A percentile compares a stretch with the other conserved stretches of the same genome.
phyloP scores from a whole-genome alignment of 2,329 filamentous ascomycete species.

The Xenoacremonium recifei region DNA sequence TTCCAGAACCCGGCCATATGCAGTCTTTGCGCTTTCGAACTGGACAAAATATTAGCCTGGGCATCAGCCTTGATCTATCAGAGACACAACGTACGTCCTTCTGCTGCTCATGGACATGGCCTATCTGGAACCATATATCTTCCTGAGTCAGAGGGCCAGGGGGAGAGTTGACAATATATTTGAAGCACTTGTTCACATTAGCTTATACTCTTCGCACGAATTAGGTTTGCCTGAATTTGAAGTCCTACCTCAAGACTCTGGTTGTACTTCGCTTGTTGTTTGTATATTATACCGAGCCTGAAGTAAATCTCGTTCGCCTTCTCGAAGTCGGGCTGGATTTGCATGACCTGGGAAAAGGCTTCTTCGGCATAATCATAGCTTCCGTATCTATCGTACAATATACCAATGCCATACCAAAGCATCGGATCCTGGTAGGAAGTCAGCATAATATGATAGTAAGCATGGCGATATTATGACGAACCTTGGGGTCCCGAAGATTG shows the following conservation, averaged over 20 bases:
- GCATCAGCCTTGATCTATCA: background rate
- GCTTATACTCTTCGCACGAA: background rate
- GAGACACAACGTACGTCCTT: slow-evolving; percentile 74
- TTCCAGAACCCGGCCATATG: slow-evolving; percentile 90
- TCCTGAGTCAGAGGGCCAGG: slow-evolving; percentile 92
- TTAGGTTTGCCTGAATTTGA: too few relatives aligned
- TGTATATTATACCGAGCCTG: slow-evolving; percentile 98
- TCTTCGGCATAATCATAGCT: slow-evolving; percentile 97
- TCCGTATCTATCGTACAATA: slow-evolving; percentile 93
- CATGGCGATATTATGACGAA: slow-evolving; percentile 36
- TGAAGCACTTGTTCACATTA: slow-evolving; percentile 72
- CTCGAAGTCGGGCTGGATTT: slow-evolving; percentile 95
- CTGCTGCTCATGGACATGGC: slow-evolving; percentile 97
- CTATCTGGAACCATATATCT: slow-evolving; percentile 99
- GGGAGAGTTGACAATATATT: slow-evolving; percentile 92
- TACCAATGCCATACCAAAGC: slow-evolving; percentile 98
- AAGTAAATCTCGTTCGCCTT: slow-evolving; percentile 99
- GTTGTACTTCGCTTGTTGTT: slow-evolving; percentile 91
- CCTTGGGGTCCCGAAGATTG: slow-evolving; percentile 90
- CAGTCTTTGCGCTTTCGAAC: slow-evolving; percentile 91
- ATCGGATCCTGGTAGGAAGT: slow-evolving; percentile 72
- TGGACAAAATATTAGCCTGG: slow-evolving; percentile 45
- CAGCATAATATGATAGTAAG: background rate
- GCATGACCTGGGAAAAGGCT: slow-evolving; percentile 98
- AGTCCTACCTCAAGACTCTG: slow-evolving; percentile 81